These are phyloP conservation scores for Penicillium riverlandense DNA, from an alignment of 495 filamentous ascomycete species.

Conservation along the genomic window DNA sequence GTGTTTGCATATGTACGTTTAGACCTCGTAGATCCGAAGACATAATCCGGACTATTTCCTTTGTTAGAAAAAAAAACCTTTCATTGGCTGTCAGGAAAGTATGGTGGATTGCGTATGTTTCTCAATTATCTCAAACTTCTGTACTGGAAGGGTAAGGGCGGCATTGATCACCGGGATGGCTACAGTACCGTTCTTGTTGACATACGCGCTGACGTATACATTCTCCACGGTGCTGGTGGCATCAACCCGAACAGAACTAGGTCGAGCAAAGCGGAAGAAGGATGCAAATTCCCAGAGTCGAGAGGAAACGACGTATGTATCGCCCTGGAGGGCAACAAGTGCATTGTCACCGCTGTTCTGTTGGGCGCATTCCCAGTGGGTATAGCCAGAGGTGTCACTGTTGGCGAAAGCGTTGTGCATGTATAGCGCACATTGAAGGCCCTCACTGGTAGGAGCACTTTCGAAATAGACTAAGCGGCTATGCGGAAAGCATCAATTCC, in stretches of 20 bases:
- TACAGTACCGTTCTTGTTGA: constrained; percentile 36
- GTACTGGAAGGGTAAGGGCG: constrained; percentile 5
- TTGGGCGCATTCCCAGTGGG: constrained; percentile 31
- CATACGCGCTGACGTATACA: constrained; percentile 35
- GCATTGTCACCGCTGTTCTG: constrained; percentile 29
- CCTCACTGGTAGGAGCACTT: constrained; percentile 21
- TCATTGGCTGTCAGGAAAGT: too few species aligned
- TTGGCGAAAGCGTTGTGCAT: constrained; percentile 33
- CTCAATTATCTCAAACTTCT: too few species aligned
- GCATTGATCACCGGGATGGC: constrained; percentile 39
- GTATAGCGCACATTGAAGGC: constrained; percentile 44
- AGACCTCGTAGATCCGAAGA: constrained; percentile 27
- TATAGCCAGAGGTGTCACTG: constrained; percentile 32
- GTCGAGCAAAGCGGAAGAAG: constrained; percentile 35
- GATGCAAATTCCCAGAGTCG: constrained; percentile 45
- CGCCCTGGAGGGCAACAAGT: constrained; percentile 26
- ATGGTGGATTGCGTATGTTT: too few species aligned
- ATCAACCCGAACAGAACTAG: constrained; percentile 34
- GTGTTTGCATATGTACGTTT: constrained; percentile 25
- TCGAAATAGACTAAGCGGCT: too few species aligned
- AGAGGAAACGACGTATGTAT: constrained; percentile 17
- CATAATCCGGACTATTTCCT: constrained; percentile 21
- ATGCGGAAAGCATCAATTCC: too few species aligned
- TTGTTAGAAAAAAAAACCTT: constrained; percentile 9
- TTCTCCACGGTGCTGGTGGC: constrained; percentile 19